These are phyloP conservation scores for Zea luxurians DNA, from an alignment of 176 grass and related monocot genomes.

Conservation along the genomic window DNA sequence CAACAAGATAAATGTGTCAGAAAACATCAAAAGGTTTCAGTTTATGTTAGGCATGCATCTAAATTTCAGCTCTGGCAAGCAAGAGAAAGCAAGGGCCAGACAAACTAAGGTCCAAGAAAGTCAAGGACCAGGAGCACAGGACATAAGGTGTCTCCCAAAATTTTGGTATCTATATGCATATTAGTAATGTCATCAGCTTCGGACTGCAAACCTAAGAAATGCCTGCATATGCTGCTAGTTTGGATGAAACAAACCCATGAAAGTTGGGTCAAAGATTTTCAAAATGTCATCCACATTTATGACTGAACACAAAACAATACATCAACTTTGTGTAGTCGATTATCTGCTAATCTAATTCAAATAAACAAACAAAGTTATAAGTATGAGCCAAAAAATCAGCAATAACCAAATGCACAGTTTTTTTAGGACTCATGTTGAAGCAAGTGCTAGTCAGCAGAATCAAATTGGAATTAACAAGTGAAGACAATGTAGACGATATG, in stretches of 20 bases:
- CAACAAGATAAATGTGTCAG: slow-evolving; percentile 13
- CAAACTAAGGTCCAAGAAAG: background rate
- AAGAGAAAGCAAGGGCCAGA: background rate
- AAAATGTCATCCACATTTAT: background rate
- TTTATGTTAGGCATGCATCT: background rate
- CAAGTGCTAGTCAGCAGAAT: background rate
- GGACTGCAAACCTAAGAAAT: background rate
- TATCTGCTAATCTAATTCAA: slow-evolving; percentile 6
- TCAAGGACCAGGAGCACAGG: background rate
- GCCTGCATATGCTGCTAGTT: slow-evolving; percentile 12
- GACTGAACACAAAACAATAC: background rate
- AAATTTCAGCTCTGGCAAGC: background rate
- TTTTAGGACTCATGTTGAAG: background rate
- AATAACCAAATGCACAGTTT: background rate
- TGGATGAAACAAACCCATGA: background rate
- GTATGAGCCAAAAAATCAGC: slow-evolving; percentile 6
- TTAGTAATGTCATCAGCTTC: background rate
- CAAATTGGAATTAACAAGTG: background rate
- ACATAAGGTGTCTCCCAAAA: background rate
- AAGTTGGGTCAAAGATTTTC: slow-evolving; percentile 4
- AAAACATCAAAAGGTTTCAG: background rate
- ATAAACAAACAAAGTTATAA: background rate
- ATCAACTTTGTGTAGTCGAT: background rate
- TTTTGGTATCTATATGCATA: background rate
- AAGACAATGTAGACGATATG: background rate